Percentiles rank a stretch among this genome's conserved stretches.
Evolutionary conservation across 179 eudicot genomes (phyloP).

Genomic region (Monotropa hypopitys): DNA sequence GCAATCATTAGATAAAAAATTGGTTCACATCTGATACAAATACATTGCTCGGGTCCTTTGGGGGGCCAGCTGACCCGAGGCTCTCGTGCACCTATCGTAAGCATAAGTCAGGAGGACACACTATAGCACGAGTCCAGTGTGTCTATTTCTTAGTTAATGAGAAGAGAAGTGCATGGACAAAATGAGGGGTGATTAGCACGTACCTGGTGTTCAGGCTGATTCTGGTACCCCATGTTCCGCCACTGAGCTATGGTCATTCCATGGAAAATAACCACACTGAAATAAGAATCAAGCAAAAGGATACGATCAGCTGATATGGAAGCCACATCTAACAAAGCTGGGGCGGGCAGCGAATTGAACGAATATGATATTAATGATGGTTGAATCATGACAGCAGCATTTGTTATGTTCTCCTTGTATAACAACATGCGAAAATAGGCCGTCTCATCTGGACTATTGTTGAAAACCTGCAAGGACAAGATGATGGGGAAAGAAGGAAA

Average conservation of each 20-base stretch:
- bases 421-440: constrained; percentile 84
- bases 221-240: constrained; percentile 92
- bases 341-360: constrained; percentile 61
- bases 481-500: neutral
- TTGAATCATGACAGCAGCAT: constrained; percentile 90
- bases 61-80: neutral
- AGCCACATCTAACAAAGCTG: constrained; percentile 75
- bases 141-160: neutral
- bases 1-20: neutral
- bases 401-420: constrained; percentile 70
- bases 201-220: constrained; percentile 82
- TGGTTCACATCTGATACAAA: neutral
- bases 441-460: constrained; percentile 98
- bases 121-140: neutral
- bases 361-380: constrained; percentile 87
- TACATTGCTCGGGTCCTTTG: neutral
- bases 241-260: constrained; percentile 95
- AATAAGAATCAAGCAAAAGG: constrained; percentile 76
- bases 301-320: constrained; percentile 85
- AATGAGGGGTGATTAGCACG: too few species aligned
- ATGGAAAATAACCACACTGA: constrained; percentile 90
- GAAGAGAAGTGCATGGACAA: neutral
- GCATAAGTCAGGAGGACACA: neutral
- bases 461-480: constrained; percentile 46
- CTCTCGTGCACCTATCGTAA: too few species aligned